A percentile compares a stretch with the other conserved stretches of the same genome.
phyloP scores from a whole-genome alignment of 1,284 basidiomycete species.

The Pascua sp. region DNA sequence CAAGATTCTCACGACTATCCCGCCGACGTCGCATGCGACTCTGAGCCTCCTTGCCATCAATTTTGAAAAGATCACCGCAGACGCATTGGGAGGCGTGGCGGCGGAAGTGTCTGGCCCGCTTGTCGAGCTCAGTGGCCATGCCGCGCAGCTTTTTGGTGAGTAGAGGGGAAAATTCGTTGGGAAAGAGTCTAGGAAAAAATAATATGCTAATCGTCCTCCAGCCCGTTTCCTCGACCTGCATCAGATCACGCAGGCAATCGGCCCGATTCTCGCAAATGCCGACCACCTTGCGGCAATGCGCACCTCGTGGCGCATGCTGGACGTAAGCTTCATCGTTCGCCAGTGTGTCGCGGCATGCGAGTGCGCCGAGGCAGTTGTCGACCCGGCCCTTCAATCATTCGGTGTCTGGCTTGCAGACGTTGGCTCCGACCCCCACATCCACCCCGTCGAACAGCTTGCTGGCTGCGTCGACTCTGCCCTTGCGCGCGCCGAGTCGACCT shows the following conservation, averaged over 20 bases:
- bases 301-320: slow-evolving; percentile 33
- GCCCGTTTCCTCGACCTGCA: slow-evolving; percentile 37
- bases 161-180: neutral
- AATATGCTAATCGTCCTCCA: slow-evolving; percentile 3
- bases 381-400: slow-evolving; percentile 25
- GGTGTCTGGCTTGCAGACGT: slow-evolving; percentile 28
- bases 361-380: slow-evolving; percentile 24
- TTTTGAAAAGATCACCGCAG: slow-evolving; percentile 33
- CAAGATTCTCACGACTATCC: slow-evolving; percentile 23
- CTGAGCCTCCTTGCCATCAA: slow-evolving; percentile 27
- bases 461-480: slow-evolving; percentile 12
- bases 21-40: slow-evolving; percentile 13
- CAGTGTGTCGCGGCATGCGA: slow-evolving; percentile 33
- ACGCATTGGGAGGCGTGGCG: slow-evolving; percentile 19
- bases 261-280: slow-evolving; percentile 30
- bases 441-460: slow-evolving; percentile 15
- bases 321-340: slow-evolving; percentile 25
- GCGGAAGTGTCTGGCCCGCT: slow-evolving; percentile 27
- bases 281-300: slow-evolving; percentile 30
- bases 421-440: slow-evolving; percentile 5
- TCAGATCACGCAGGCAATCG: slow-evolving; percentile 34
- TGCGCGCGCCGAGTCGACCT: slow-evolving; percentile 2
- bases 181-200: neutral
- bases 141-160: slow-evolving; percentile 34
- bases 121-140: slow-evolving; percentile 28